Evolutionary conservation across 495 filamentous ascomycete genomes (phyloP).

Genomic region (Tuber borchii): DNA sequence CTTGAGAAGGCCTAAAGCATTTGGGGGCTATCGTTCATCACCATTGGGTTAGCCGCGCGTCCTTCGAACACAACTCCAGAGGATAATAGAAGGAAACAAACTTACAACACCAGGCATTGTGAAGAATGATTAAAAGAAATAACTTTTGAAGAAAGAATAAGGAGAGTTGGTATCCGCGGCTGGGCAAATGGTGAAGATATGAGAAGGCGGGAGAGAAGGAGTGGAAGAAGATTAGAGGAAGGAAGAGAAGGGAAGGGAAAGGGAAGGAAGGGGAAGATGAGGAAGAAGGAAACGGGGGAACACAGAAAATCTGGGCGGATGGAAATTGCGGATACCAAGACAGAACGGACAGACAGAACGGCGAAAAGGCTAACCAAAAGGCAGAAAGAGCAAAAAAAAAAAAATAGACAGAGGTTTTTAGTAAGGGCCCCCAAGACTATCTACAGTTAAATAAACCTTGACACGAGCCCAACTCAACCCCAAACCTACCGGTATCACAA

Average conservation of each 20-base stretch:
- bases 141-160: not conserved
- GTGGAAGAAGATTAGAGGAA: not conserved
- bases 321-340: constrained; percentile 29
- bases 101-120: constrained; percentile 43
- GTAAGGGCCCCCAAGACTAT: not conserved
- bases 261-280: constrained; percentile 9
- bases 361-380: not conserved
- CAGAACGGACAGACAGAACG: constrained; percentile 7
- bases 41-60: constrained; percentile 6
- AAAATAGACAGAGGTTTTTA: not conserved
- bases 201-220: constrained; percentile 14
- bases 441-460: not conserved
- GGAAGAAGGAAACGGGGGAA: constrained; percentile 18
- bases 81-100: not conserved
- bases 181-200: constrained; percentile 6
- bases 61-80: not conserved
- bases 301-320: constrained; percentile 16
- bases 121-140: not conserved
- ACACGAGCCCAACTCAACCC: not conserved
- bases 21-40: constrained; percentile 27
- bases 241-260: constrained; percentile 11
- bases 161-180: not conserved
- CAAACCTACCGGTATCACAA: not conserved
- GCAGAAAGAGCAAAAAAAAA: not conserved
- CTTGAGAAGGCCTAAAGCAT: constrained; percentile 33